Conservation (phyloP, 23 red algal genomes). For the Gracilaria domingensis region DNA sequence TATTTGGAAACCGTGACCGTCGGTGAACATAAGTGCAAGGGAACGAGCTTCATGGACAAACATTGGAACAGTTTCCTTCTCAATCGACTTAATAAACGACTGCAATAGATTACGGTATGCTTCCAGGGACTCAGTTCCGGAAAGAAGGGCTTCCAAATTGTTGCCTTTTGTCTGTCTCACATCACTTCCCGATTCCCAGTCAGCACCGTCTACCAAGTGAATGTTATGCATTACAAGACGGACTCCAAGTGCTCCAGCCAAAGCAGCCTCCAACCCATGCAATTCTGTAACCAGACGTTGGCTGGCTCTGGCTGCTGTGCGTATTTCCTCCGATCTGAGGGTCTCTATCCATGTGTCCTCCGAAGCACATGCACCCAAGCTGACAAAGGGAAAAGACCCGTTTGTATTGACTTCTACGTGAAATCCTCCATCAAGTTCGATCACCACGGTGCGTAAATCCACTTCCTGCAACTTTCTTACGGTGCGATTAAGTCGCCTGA, state of each 20-base stretch:
- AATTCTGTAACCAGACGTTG: neutral
- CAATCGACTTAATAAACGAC: neutral
- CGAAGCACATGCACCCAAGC: constrained; percentile 53
- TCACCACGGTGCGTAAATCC: constrained; percentile 34
- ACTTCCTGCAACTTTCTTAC: constrained; percentile 15
- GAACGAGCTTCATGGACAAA: neutral
- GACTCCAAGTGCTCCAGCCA: constrained; percentile 40
- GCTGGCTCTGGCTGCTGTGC: neutral
- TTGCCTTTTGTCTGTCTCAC: constrained; percentile 4
- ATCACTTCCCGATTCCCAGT: constrained; percentile 7
- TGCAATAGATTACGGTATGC: neutral
- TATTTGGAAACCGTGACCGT: constrained; percentile 16
- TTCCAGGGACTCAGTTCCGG: neutral
- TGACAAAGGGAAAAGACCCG: constrained; percentile 31
- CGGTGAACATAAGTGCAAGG: constrained; percentile 61
- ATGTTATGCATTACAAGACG: constrained; percentile 61
- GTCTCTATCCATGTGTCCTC: constrained; percentile 39
- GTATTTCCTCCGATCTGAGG: constrained; percentile 36
- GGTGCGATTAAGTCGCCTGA: constrained; percentile 25
- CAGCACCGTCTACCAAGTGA: neutral
- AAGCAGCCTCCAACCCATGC: constrained; percentile 22
- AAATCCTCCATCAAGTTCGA: constrained; percentile 49
- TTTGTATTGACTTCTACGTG: constrained; percentile 47
- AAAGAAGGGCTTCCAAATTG: neutral
- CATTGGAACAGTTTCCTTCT: neutral